Evolutionary conservation across 2,329 filamentous ascomycete species (phyloP), one percentile per base, ranked within the genome.

Genomic region (Coniella vitis): DNA sequence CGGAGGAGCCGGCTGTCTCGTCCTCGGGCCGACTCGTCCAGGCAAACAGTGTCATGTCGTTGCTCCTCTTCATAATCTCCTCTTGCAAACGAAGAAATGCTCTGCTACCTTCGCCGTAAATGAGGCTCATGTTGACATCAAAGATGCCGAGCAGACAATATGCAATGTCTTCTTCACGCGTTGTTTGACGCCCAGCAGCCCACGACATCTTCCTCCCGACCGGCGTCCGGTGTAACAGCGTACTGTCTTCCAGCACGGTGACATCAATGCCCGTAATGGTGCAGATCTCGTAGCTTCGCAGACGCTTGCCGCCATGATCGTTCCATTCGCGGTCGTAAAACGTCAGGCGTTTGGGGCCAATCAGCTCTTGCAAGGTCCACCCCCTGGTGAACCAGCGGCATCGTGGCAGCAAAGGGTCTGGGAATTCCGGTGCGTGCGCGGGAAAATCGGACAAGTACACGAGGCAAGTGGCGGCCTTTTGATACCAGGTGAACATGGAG

Each of bases 41-140:
- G 8, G 53, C 53, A 19, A 54, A 54, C 3, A 54, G 46, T 2
- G 53, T 53, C 13, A 54, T 51, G 29, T 54, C 53, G 8, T 53
- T 52, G n/a, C 40, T 52, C 25, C 41, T 53, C 20, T 58, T 54
- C 4, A 51, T 48, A 17, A 62, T 62, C 38, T 61, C 59, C 21
- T 61, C 54, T 44, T 61, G 58, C 7, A 61, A 54, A 16, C 59
- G 47, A 20, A 48, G 16, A 36, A 60, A 61, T 4, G 59, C 50
- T 19, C 54, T 58, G 7, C 25, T 25, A 19, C 58, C 57, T 37
- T 63, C 60, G 9, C 61, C 60, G 22, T 62, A 63, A 1, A 63
- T 54, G 38, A 63, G 48, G 9, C 60, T 54, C 56, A 62, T 62
- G 17, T 58, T 60, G 5, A 63, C 51, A 22, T 53, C 54, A 36